phyloP scores from a whole-genome alignment of 148 eudicot genomes.

The Bassia scoparia region DNA sequence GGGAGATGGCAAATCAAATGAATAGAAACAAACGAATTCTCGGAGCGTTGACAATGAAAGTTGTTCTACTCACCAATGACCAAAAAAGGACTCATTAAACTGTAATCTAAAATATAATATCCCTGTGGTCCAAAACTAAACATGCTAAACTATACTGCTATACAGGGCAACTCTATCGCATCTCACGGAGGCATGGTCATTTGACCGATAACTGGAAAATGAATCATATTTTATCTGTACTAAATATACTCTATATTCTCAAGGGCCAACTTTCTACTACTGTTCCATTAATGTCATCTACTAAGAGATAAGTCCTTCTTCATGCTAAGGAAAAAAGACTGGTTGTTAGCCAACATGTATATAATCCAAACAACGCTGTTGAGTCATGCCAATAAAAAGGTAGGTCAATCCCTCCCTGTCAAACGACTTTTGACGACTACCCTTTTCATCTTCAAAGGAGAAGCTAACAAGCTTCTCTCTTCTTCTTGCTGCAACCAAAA shows the following conservation, averaged over 20 bases:
- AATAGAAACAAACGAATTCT: too few species aligned
- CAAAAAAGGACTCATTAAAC: conserved; percentile 5
- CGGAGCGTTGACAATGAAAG: not conserved
- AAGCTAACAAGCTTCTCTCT: conserved; percentile 94
- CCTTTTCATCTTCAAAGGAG: conserved; percentile 82
- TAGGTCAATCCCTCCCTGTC: conserved; percentile 81
- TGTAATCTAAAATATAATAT: not conserved
- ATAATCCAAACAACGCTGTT: not conserved
- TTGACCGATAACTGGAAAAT: conserved; percentile 20
- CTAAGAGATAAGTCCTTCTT: conserved; percentile 6
- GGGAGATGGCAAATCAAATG: not conserved
- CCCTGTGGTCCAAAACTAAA: conserved; percentile 18
- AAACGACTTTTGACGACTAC: conserved; percentile 71
- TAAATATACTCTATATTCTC: conserved; percentile 26
- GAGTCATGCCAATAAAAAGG: conserved; percentile 58
- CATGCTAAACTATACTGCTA: conserved; percentile 22
- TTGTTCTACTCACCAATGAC: not conserved
- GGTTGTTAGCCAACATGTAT: conserved; percentile 7
- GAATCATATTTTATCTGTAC: conserved; percentile 25
- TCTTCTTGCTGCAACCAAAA: conserved; percentile 74
- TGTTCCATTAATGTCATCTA: conserved; percentile 25
- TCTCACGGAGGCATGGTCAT: conserved; percentile 17
- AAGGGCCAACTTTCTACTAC: conserved; percentile 16
- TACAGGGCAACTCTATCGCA: conserved; percentile 22
- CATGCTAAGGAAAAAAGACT: not conserved